Base-by-base conservation (phyloP, 345 rosid genomes). In the Eutrema japonicum region DNA sequence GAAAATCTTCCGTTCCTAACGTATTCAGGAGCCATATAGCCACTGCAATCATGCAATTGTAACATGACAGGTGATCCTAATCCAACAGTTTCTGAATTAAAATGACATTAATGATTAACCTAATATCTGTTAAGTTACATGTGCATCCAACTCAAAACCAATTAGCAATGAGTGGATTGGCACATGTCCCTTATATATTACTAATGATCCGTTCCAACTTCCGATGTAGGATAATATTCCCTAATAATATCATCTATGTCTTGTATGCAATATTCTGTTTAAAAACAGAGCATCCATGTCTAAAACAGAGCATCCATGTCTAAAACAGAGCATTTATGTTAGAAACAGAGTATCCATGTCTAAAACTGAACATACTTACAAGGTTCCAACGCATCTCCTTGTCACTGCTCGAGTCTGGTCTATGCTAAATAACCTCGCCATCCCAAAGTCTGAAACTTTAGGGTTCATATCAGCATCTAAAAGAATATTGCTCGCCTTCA, bases 1-100 rank as follows among this genome's bases (percentile, higher is more conserved):
- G 88, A 86, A 63, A 86, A 61, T n/a, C 47, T 56, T 26, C 81
- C 83, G 0, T 56, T 69, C 53, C n/a, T 78, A 9, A 58, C 52
- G 38, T 83, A 84, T 64, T 84, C 88, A 2, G 83, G 86, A 61
- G 85, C 86, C 85, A 84, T 86, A 58, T 83, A 84, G 1, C 91
- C 87, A 32, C 86, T 84, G 66, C 16, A 48, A 26, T 37, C 29
- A 64, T 45, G 26, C 35, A 55, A 10, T 3, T 29, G 12, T 46
- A 45, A 35, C 47, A 55, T 53, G 16, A 46, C 2, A 2, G 0
- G 38, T 70, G 14, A 69, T 67, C 61, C 13, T 22, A 48, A 26
- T 70, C 37, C 57, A 46, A n/a, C 4, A 43, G 26, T 16, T 1
- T 40, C 1, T 26, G 6, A 69, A 4, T 12, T 3, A 27, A 67